Base-by-base conservation (phyloP, 768 basidiomycete genomes). In the Suillus variegatus region DNA sequence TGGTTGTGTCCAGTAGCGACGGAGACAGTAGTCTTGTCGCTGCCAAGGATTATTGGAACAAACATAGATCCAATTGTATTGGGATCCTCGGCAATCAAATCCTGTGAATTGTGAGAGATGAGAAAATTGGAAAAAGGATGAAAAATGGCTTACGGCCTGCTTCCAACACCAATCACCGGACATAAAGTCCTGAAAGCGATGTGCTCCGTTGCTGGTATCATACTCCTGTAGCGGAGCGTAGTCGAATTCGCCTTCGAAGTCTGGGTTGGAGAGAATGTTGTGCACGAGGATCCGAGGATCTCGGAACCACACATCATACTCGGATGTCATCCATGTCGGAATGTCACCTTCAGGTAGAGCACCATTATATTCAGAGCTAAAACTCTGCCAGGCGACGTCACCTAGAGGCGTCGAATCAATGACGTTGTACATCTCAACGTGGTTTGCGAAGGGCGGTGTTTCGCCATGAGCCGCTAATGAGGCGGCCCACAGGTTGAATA, bases 361-460 rank as follows among this genome's bases (percentile, higher is more conserved):
- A 1, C 43, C 7, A 4, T 44, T 44, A 8, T 44, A 44, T 8
- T 44, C 6, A 8, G 18, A 44, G 9, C 2, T 44, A 16, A 76
- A 73, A 7, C 66, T 68, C 35, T 77, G 36, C 79, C 78, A 79
- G 2, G 70, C 67, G 3, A 72, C 62, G 38, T 73, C 76, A 16
- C 78, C 75, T 35, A 71, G 57, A 18, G 55, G 25, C 0, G 70
- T 75, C 0, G 61, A 32, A 61, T 79, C 74, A 58, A 79, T 79
- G 0, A 70, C 64, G 0, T 65, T 28, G 38, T 71, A 70, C 2
- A 78, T 44, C 16, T 44, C 43, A 20, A 8, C 0, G 7, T 44
- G 43, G 43, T 44, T 44, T 20, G 18, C 3, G 18, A 44, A 44
- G 6, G 43, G 43, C 0, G 43, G 18, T 3, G 43, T 44, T 7